Evolutionary conservation across 768 basidiomycete species (phyloP).

Genomic region (Kwoniella newhampshirensis): DNA sequence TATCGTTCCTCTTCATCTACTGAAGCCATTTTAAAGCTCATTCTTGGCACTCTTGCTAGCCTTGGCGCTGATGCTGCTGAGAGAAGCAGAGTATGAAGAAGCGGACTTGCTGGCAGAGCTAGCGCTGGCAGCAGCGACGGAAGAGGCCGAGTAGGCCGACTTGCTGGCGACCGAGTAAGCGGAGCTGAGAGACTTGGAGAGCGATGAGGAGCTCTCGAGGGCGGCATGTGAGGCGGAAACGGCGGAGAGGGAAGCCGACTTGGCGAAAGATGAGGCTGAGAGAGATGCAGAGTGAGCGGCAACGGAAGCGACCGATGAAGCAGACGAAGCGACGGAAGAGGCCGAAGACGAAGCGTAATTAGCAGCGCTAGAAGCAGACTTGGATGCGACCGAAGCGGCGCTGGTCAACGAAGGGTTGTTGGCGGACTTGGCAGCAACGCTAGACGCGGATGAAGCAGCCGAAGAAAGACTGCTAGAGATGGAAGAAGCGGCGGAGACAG

Average conservation of each 20-base stretch:
- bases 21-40: constrained; percentile 39
- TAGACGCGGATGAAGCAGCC: constrained; percentile 44
- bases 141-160: constrained; percentile 37
- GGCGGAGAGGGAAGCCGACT: constrained; percentile 39
- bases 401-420: constrained; percentile 36
- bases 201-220: constrained; percentile 34
- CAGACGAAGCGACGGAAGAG: constrained; percentile 46
- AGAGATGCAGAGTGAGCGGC: constrained; percentile 43
- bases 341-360: constrained; percentile 48
- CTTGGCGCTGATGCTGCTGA: constrained; percentile 45
- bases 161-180: constrained; percentile 41
- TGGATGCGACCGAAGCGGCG: constrained; percentile 49
- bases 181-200: constrained; percentile 34
- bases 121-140: constrained; percentile 35
- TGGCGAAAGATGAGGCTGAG: constrained; percentile 41
- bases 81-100: constrained; percentile 39
- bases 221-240: constrained; percentile 40
- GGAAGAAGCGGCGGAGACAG: constrained; percentile 45
- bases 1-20: constrained; percentile 3
- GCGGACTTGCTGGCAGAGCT: constrained; percentile 38
- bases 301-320: constrained; percentile 45
- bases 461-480: constrained; percentile 45
- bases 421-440: constrained; percentile 47
- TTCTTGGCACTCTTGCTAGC: constrained; percentile 48
- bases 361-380: constrained; percentile 47